Conservation (phyloP, 345 rosid species). For the Linum tenue region DNA sequence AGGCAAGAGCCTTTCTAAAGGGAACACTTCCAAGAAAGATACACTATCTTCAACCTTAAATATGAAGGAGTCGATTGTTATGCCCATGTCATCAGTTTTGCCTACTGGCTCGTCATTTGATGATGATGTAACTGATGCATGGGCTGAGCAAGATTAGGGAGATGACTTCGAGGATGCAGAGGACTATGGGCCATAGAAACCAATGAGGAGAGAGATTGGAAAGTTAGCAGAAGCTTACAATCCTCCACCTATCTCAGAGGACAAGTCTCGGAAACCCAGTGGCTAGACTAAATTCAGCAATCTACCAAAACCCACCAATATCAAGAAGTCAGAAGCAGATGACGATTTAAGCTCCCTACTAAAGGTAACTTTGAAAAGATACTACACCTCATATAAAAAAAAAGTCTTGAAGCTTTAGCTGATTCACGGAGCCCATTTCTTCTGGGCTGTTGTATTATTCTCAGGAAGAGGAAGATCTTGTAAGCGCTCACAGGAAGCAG, state of each 20-base stretch:
- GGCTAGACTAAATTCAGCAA: slow-evolving; percentile 48
- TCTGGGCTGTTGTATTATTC: slow-evolving; percentile 1
- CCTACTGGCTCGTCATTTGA: slow-evolving; percentile 51
- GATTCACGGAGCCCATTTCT: background rate
- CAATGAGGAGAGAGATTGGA: slow-evolving; percentile 57
- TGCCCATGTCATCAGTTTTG: slow-evolving; percentile 54
- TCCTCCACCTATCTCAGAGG: slow-evolving; percentile 29
- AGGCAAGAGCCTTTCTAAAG: slow-evolving; percentile 97
- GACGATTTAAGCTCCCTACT: slow-evolving; percentile 70
- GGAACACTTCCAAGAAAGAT: slow-evolving; percentile 77
- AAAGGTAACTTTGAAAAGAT: slow-evolving; percentile 36
- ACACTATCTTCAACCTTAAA: slow-evolving; percentile 54
- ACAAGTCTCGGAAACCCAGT: slow-evolving; percentile 44
- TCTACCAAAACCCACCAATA: slow-evolving; percentile 33
- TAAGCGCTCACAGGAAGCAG: slow-evolving; percentile 86
- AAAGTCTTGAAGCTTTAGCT: background rate
- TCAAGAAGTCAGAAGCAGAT: slow-evolving; percentile 50
- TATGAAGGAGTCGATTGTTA: slow-evolving; percentile 61
- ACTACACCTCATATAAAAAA: background rate
- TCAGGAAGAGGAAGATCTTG: slow-evolving; percentile 97
- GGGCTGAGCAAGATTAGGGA: slow-evolving; percentile 66
- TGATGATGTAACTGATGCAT: slow-evolving; percentile 59
- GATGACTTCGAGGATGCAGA: slow-evolving; percentile 73
- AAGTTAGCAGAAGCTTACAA: slow-evolving; percentile 39
- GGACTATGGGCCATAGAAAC: slow-evolving; percentile 61